Conservation (phyloP, 371 early-diverging fungal species). For the Aphelidium insulamus region DNA sequence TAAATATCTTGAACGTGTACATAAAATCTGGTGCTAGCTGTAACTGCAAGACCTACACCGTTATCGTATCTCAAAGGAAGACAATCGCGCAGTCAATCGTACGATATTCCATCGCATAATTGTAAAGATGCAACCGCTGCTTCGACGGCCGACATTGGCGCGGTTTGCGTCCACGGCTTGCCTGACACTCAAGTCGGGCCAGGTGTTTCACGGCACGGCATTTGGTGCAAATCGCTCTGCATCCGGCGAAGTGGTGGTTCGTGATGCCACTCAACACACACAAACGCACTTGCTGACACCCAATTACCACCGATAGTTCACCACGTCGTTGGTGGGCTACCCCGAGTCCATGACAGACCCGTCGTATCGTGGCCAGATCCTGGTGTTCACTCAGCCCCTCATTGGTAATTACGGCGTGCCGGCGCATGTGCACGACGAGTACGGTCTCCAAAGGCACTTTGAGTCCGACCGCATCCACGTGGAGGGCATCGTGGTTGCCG, state of each 20-base stretch:
- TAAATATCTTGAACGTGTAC: too few species aligned
- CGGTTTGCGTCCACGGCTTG: conserved; percentile 18
- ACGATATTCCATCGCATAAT: too few species aligned
- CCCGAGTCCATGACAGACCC: conserved; percentile 77
- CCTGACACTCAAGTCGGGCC: conserved; percentile 50
- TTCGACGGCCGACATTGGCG: too few species aligned
- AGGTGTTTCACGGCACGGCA: conserved; percentile 44
- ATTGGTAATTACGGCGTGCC: conserved; percentile 87
- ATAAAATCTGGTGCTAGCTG: too few species aligned
- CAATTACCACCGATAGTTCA: too few species aligned
- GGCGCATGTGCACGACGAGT: conserved; percentile 34
- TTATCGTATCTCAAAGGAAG: too few species aligned
- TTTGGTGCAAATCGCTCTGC: conserved; percentile 37
- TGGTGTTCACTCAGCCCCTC: conserved; percentile 55
- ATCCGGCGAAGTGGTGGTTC: conserved; percentile 53
- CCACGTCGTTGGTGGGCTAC: conserved; percentile 78
- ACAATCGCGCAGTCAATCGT: too few species aligned
- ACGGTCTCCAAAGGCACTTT: conserved; percentile 59
- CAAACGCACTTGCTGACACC: too few species aligned
- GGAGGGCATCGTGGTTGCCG: conserved; percentile 63
- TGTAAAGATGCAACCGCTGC: too few species aligned
- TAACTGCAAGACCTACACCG: too few species aligned
- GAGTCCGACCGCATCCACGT: conserved; percentile 67
- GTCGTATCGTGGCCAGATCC: conserved; percentile 59
- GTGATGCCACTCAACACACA: too few species aligned